Percentiles rank a stretch among this genome's conserved stretches.
Conservation (phyloP, 805 yeast species). For the Wickerhamiella lipophila region DNA sequence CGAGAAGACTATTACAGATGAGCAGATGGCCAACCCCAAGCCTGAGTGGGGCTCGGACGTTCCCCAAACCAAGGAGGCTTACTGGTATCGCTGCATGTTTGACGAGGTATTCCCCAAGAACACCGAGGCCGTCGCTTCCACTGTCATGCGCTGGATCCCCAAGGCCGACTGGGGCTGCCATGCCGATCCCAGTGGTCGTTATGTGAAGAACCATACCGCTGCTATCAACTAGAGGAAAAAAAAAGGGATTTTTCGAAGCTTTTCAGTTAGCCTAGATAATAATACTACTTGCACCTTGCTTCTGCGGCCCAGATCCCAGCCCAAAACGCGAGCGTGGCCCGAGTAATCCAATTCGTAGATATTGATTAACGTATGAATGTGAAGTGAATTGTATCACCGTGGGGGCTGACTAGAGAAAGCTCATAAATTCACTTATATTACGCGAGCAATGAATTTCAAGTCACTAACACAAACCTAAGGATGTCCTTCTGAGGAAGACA, state of each 20-base stretch:
- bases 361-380: too few species aligned
- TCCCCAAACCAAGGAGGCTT: conserved; percentile 97
- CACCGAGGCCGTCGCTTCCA: conserved; percentile 80
- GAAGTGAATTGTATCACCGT: too few species aligned
- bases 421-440: too few species aligned
- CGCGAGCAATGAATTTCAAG: too few species aligned
- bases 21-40: conserved; percentile 79
- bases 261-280: neutral
- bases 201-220: conserved; percentile 76
- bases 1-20: conserved; percentile 73
- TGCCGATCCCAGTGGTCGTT: conserved; percentile 97
- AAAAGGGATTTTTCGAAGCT: neutral
- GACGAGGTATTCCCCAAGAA: conserved; percentile 83
- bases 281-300: too few species aligned
- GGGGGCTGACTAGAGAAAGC: too few species aligned
- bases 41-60: conserved; percentile 92
- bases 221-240: conserved; percentile 36
- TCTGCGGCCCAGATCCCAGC: too few species aligned
- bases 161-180: conserved; percentile 99
- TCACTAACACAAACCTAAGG: too few species aligned
- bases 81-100: conserved; percentile 95
- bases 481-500: too few species aligned
- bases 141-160: conserved; percentile 99
- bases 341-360: too few species aligned
- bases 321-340: too few species aligned